Percentiles rank a stretch among this genome's conserved stretches.
These are phyloP conservation scores for Metschnikowia picachoensis DNA, from an alignment of 805 yeast species.

Conservation along the genomic window DNA sequence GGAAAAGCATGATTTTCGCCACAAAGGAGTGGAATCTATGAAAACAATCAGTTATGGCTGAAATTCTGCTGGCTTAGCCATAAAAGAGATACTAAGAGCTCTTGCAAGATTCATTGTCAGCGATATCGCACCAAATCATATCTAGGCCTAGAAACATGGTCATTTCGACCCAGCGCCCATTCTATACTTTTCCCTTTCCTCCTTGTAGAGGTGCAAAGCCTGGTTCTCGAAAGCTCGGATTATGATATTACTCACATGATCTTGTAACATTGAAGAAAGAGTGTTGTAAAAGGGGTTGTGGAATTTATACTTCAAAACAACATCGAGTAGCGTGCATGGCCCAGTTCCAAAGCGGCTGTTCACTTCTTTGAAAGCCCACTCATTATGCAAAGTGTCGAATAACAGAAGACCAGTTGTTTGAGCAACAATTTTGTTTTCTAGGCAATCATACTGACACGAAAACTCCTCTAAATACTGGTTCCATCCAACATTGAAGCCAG, in stretches of 20 bases:
- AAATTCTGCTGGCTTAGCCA: too few species aligned
- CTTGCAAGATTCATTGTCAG: too few species aligned
- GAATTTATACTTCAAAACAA: conserved; percentile 65
- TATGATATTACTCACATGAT: conserved; percentile 68
- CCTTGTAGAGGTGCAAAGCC: conserved; percentile 29
- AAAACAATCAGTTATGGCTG: too few species aligned
- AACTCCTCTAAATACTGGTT: conserved; percentile 70
- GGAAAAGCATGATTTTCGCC: too few species aligned
- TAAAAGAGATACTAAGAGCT: too few species aligned
- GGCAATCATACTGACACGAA: conserved; percentile 55
- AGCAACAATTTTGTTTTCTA: conserved; percentile 44
- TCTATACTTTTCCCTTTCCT: not conserved
- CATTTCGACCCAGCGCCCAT: too few species aligned
- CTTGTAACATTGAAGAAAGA: conserved; percentile 70
- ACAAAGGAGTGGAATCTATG: too few species aligned
- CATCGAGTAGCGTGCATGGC: conserved; percentile 40
- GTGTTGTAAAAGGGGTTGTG: conserved; percentile 70
- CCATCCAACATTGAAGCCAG: conserved; percentile 81
- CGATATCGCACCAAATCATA: too few species aligned
- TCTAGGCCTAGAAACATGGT: too few species aligned
- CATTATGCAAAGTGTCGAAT: conserved; percentile 63
- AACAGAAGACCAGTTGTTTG: conserved; percentile 62
- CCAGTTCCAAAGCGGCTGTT: conserved; percentile 16
- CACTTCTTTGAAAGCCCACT: conserved; percentile 62
- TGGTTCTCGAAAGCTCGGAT: conserved; percentile 75